These are phyloP conservation scores for Physaria fendleri DNA, from an alignment of 345 rosid species.

Conservation along the genomic window DNA sequence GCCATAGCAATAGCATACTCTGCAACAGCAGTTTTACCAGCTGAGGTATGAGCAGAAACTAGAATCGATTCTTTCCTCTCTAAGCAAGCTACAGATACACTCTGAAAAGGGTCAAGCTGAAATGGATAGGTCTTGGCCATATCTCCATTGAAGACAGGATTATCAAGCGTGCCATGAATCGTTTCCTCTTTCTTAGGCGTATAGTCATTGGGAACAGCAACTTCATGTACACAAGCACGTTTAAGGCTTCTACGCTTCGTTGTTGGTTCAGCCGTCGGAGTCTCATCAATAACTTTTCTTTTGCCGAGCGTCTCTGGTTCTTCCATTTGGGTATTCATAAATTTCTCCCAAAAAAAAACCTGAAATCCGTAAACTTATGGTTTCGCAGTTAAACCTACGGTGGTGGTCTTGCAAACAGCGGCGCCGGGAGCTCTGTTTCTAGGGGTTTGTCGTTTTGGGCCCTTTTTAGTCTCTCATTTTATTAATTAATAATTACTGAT, in stretches of 20 bases:
- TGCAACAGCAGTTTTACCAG: constrained; percentile 97
- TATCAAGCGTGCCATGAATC: constrained; percentile 60
- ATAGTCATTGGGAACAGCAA: constrained; percentile 71
- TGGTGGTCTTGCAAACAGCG: background rate
- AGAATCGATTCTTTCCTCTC: constrained; percentile 91
- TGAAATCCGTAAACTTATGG: background rate
- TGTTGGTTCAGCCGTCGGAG: constrained; percentile 35
- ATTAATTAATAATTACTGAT: background rate
- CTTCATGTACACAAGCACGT: constrained; percentile 89
- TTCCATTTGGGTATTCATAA: constrained; percentile 29
- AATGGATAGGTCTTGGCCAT: constrained; percentile 78
- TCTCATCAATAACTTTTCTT: constrained; percentile 41
- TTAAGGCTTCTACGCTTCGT: constrained; percentile 44
- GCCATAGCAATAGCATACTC: constrained; percentile 99
- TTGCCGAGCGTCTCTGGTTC: constrained; percentile 36
- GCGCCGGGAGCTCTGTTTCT: background rate
- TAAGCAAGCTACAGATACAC: constrained; percentile 75
- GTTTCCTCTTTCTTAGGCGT: constrained; percentile 50
- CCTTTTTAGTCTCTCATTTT: no score
- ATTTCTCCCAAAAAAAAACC: no score
- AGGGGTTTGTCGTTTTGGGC: background rate
- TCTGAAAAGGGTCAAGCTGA: constrained; percentile 86
- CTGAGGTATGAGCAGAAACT: constrained; percentile 96
- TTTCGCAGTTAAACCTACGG: constrained; percentile 1
- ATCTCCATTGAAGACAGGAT: constrained; percentile 62